Conservation (phyloP, 106 monocot species). For the Acorus gramineus region DNA sequence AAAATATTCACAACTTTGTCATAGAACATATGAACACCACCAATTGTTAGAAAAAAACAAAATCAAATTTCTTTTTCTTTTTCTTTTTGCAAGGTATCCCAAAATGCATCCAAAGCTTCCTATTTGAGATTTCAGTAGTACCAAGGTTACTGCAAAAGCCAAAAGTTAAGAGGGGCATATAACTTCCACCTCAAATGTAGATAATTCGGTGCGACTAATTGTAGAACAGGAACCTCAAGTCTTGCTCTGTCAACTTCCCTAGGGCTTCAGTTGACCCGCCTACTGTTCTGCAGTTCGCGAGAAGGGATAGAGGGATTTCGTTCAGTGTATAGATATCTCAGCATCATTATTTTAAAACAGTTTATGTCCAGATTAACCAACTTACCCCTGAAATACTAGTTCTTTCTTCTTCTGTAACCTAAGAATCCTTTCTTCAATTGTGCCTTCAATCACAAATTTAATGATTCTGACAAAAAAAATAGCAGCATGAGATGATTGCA, state of each 20-base stretch:
- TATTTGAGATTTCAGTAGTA: too few relatives aligned
- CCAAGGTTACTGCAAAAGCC: too few relatives aligned
- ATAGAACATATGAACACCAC: too few relatives aligned
- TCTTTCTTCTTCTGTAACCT: conserved; percentile 79
- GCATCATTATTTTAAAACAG: not conserved
- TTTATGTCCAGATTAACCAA: not conserved
- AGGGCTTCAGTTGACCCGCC: conserved; percentile 63
- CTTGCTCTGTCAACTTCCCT: conserved; percentile 65
- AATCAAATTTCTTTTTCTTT: too few relatives aligned
- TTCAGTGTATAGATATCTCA: not conserved
- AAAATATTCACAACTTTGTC: too few relatives aligned
- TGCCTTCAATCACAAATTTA: conserved; percentile 73
- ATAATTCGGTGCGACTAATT: not conserved
- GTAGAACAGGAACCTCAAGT: conserved; percentile 71
- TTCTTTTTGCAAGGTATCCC: too few relatives aligned
- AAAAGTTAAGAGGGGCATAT: too few relatives aligned
- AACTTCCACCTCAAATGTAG: too few relatives aligned
- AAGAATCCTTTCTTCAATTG: conserved; percentile 78
- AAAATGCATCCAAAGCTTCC: too few relatives aligned
- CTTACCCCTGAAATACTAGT: conserved; percentile 76
- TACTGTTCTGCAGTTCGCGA: conserved; percentile 39
- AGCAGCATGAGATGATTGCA: not conserved
- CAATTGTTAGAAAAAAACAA: too few relatives aligned
- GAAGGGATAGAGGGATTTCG: too few relatives aligned
- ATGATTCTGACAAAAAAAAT: conserved; percentile 27